phyloP scores from a whole-genome alignment of 352 stramenopile genomes.

The Phytophthora pistaciae region DNA sequence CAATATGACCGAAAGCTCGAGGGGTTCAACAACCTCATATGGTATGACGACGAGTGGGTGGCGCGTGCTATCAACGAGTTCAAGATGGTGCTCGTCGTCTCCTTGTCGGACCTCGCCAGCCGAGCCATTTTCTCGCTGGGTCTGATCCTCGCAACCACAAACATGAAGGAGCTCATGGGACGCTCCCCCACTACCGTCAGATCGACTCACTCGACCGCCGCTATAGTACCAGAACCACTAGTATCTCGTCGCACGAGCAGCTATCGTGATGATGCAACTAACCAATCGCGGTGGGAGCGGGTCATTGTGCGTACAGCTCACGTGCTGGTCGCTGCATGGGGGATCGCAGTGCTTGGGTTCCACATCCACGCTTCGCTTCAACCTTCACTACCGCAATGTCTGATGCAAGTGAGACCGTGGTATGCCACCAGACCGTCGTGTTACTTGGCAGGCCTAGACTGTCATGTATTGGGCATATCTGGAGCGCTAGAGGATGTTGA shows the following conservation, averaged over 20 bases:
- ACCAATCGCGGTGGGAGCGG: neutral
- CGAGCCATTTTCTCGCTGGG: constrained; percentile 31
- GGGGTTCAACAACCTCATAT: constrained; percentile 24
- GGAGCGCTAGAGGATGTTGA: constrained; percentile 26
- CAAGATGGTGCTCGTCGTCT: constrained; percentile 35
- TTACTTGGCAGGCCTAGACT: constrained; percentile 44
- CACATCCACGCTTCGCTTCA: constrained; percentile 28
- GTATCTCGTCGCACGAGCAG: too few relatives aligned
- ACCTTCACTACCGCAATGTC: constrained; percentile 27
- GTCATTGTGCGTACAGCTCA: constrained; percentile 12
- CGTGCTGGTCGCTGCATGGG: constrained; percentile 23
- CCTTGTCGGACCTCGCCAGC: constrained; percentile 32
- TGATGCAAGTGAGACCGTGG: constrained; percentile 47
- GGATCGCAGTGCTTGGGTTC: constrained; percentile 17
- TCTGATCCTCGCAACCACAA: constrained; percentile 28
- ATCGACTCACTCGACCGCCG: too few relatives aligned
- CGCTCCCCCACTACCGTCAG: too few relatives aligned
- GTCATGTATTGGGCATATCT: constrained; percentile 18
- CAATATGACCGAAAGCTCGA: constrained; percentile 13
- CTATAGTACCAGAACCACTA: too few relatives aligned
- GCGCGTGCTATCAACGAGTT: constrained; percentile 36
- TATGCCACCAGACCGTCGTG: constrained; percentile 36
- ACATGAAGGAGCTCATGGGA: constrained; percentile 21
- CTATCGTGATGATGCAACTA: neutral
- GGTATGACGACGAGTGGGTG: constrained; percentile 44